Base-by-base conservation (phyloP, 106 monocot species). In the Platanthera zijinensis region DNA sequence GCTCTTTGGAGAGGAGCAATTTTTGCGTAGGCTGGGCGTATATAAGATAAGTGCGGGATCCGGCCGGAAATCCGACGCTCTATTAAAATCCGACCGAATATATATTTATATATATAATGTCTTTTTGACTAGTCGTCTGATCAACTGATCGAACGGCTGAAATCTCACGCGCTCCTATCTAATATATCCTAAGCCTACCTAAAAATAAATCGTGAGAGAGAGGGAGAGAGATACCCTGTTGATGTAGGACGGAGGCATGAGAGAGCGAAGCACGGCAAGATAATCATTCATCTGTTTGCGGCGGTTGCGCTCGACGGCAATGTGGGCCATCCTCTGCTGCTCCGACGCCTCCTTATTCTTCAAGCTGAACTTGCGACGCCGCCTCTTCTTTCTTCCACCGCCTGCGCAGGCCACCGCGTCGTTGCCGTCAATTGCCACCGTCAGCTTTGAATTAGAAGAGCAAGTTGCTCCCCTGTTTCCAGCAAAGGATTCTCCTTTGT, bases 271-370 rank as follows among this genome's bases (percentile, higher is more conserved):
- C 25, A 74, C 69, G 57, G 84, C 73, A 47, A 88, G 82, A 71
- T 85, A 80, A 52, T 88, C 82, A 69, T 88, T 88, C 88, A 88
- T 88, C 30, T 79, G 88, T 52, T 67, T 67, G 32, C 88, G 71
- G 32, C 88, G 79, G 74, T 88, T 88, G 28, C 88, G 82, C 74
- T 88, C 88, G 13, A 88, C 88, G 32, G 82, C 88, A 82, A 88
- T 88, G 84, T 88, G 88, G 14, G 85, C 82, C 84, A 88, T 84
- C 76, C 88, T 84, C 74, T 88, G 88, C 54, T 50, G 77, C 85
- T 88, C 84, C 28, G 83, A 73, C 79, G 84, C 88, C 77, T 88
- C 88, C 71, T 78, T 80, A 69, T 88, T 85, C 85, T 88, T 88
- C 39, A 70, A 57, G 52, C 64, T 78, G 25, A 25, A 0, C 82